Conservation (phyloP, 108 stramenopile genomes). For the Nitzschia sp. region DNA sequence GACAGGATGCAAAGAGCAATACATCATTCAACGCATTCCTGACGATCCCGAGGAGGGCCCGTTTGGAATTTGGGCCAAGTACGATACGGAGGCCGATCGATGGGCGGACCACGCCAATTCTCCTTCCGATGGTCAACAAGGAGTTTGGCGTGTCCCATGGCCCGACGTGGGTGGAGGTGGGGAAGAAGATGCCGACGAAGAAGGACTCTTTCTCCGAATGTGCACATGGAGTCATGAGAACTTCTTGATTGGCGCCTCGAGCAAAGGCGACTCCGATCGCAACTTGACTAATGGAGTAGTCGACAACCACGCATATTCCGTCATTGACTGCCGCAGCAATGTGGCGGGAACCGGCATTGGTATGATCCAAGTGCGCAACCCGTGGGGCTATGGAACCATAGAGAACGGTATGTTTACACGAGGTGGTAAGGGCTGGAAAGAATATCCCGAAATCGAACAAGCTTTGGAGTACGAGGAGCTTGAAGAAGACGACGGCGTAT, state of each 20-base stretch:
- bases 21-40: constrained; percentile 16
- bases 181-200: neutral
- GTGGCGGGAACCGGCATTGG: constrained; percentile 19
- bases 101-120: constrained; percentile 24
- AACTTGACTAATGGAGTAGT: constrained; percentile 22
- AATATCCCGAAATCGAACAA: constrained; percentile 24
- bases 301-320: constrained; percentile 28
- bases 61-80: constrained; percentile 9
- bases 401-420: constrained; percentile 23
- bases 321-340: constrained; percentile 14
- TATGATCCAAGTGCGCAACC: constrained; percentile 24
- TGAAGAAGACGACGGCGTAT: constrained; percentile 24
- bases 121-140: constrained; percentile 4
- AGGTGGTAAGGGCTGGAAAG: constrained; percentile 14
- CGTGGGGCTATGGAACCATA: constrained; percentile 28
- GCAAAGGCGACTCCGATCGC: constrained; percentile 17
- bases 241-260: constrained; percentile 21
- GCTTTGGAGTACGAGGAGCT: constrained; percentile 15
- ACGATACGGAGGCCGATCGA: neutral
- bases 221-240: constrained; percentile 17
- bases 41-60: neutral
- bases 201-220: constrained; percentile 17
- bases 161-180: constrained; percentile 23
- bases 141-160: constrained; percentile 16
- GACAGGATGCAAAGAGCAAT: constrained; percentile 34